Base-by-base conservation (phyloP, 2,329 filamentous ascomycete genomes). In the Alternaria viburni region DNA sequence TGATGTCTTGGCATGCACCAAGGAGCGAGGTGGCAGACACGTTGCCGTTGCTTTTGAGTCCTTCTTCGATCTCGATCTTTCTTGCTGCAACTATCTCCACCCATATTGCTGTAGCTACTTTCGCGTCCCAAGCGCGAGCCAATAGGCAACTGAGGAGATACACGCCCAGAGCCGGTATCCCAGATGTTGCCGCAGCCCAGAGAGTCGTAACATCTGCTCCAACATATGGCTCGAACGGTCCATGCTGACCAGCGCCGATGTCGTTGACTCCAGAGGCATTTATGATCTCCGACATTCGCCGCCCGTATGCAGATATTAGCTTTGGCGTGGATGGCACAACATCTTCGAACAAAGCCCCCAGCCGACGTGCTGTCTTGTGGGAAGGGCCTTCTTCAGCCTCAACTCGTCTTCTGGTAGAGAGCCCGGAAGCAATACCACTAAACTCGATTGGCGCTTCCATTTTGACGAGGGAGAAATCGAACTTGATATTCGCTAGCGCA, bases 391-490 rank as follows among this genome's bases (percentile, higher is more conserved):
- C 51, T 64, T 85, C 83, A 0, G 83, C 83, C 3, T 78, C 69
- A 1, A 74, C 17, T 21, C 73, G 70, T 6, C 82, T 65, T 5
- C 52, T 65, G 1, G 19, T 17, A 0, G 81, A 79, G 0, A 85
- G 60, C 0, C 60, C 41, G 0, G 57, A 44, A 0, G 79, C 81
- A 0, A 84, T 26, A 0, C 46, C 68, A 17, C 69, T 64, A 43
- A 74, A 83, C 59, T 83, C 82, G 11, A 54, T 54, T 0, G 82
- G 82, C 1, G 82, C 79, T 57, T 83, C 79, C 3, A 76, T 55
- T 60, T 82, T 83, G 43, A 81, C 58, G 1, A 84, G 61, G 0
- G 79, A 73, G 60, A 84, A 84, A 56, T 84, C 81, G 59, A 83
- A 77, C 57, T 84, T 83, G 61, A 82, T 11, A 21, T 70, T 70